Base-by-base conservation (phyloP, 352 stramenopile species). In the Elongisporangium senticosum region DNA sequence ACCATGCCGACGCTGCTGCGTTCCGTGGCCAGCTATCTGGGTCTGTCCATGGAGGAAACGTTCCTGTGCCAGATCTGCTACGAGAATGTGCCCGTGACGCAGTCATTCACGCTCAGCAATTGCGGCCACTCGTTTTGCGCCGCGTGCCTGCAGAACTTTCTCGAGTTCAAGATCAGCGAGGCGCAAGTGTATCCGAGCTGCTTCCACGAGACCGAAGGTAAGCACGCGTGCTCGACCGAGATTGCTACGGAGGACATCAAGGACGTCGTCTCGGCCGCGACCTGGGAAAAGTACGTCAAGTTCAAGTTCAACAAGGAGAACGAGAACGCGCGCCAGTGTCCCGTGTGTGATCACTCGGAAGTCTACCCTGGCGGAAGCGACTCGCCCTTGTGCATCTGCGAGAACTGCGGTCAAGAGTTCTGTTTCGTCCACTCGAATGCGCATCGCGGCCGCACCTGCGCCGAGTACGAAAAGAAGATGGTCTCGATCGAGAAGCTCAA, bases 371-470 rank as follows among this genome's bases (percentile, higher is more conserved):
- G 67, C 17, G 71, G 72, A 7, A 71, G 67, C 17, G 62, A 78
- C 21, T 51, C 65, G 1, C 79, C 79, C 4, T 74, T 79, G 49
- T 85, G 75, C 26, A 37, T 69, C 0, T 88, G 80, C 24, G 64
- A 65, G 8, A 53, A 56, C 0, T 90, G 80, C 49, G 60, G 62
- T 2, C 68, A 68, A 7, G 72, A 79, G 21, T 97, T 92, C 64
- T 97, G 90, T 53, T 96, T 95, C 52, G 72, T 86, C 17, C 90
- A 97, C 53, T 93, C 83, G 24, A 96, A 79, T 49, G 87, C 90
- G 0, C 90, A 97, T 61, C 59, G 73, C 22, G 75, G 77, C 33
- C 65, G 65, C 6, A 75, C 68, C 1, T 97, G 89, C 59, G 72
- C 74, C 26, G 75, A 88, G 24, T 96, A 96, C 65, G 82, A 95